phyloP scores from a whole-genome alignment of 1,284 basidiomycete genomes.

The Microbotryum saponariae region DNA sequence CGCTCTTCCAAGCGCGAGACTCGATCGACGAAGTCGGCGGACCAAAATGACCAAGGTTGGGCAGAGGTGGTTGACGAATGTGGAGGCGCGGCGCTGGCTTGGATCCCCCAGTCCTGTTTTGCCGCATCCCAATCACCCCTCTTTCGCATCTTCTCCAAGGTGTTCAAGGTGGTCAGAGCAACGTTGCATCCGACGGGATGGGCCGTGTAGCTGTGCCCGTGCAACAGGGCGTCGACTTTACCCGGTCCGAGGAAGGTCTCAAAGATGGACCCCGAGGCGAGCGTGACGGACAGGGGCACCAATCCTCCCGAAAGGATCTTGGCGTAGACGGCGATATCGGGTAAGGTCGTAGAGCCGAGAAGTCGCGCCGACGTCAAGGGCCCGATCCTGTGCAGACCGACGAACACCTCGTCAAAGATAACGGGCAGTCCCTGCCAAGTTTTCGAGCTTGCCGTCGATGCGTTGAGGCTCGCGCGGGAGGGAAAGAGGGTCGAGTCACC shows the following conservation, averaged over 20 bases:
- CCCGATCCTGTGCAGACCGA: constrained; percentile 80
- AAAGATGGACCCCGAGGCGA: constrained; percentile 74
- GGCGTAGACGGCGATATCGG: constrained; percentile 85
- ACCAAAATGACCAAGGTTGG: constrained; percentile 77
- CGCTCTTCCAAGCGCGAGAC: constrained; percentile 52
- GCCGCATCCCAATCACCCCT: constrained; percentile 54
- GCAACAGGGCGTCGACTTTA: constrained; percentile 79
- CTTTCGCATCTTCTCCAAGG: constrained; percentile 50
- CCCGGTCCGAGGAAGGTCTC: constrained; percentile 63
- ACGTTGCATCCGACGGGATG: constrained; percentile 87
- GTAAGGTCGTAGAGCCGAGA: constrained; percentile 53
- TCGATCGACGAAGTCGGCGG: constrained; percentile 57
- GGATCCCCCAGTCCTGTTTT: constrained; percentile 46
- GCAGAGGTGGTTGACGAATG: background rate
- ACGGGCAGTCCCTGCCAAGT: constrained; percentile 73
- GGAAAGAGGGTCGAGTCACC: constrained; percentile 46
- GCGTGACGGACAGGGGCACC: constrained; percentile 75
- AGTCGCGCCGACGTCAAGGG: constrained; percentile 57
- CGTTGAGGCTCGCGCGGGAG: constrained; percentile 15
- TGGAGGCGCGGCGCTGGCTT: background rate
- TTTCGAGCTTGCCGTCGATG: constrained; percentile 9
- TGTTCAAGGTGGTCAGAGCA: constrained; percentile 67
- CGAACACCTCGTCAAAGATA: constrained; percentile 94
- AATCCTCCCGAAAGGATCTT: constrained; percentile 93
- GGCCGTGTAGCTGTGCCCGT: constrained; percentile 93